These are phyloP conservation scores for Eucalyptus sideroxylon DNA, from an alignment of 345 rosid species.

Conservation along the genomic window DNA sequence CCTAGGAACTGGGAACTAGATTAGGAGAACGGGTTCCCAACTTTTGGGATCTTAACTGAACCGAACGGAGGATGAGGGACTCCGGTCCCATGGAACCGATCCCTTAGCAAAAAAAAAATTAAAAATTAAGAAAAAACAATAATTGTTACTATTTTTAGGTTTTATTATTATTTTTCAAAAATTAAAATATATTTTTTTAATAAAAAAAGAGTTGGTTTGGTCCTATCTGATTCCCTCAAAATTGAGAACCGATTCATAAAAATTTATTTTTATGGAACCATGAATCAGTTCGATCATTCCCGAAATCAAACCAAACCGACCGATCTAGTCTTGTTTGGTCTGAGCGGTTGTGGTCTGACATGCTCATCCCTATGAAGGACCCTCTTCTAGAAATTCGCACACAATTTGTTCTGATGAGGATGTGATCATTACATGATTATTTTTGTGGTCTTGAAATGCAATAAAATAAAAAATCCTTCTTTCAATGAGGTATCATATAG, in stretches of 20 bases:
- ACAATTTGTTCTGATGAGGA: background rate
- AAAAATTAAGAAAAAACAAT: fast-evolving
- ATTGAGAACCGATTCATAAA: too few relatives aligned
- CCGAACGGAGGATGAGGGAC: too few relatives aligned
- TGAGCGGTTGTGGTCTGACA: too few relatives aligned
- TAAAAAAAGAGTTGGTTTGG: too few relatives aligned
- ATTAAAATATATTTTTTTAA: too few relatives aligned
- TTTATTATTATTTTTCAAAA: fast-evolving
- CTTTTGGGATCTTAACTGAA: too few relatives aligned
- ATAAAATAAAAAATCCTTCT: background rate
- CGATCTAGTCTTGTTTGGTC: fast-evolving
- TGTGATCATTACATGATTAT: background rate
- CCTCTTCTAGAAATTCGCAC: background rate
- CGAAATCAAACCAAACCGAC: fast-evolving
- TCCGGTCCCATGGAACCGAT: too few relatives aligned
- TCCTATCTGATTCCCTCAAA: fast-evolving
- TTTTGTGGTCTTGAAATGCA: background rate
- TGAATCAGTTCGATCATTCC: fast-evolving
- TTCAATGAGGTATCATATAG: background rate
- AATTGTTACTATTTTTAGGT: too few relatives aligned
- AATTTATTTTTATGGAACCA: too few relatives aligned
- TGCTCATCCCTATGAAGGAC: background rate
- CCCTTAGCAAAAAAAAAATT: too few relatives aligned
- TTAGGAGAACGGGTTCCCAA: fast-evolving
- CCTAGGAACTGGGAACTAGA: fast-evolving